Conservation (phyloP, 306 rosid genomes). For the Acacia acuminata region DNA sequence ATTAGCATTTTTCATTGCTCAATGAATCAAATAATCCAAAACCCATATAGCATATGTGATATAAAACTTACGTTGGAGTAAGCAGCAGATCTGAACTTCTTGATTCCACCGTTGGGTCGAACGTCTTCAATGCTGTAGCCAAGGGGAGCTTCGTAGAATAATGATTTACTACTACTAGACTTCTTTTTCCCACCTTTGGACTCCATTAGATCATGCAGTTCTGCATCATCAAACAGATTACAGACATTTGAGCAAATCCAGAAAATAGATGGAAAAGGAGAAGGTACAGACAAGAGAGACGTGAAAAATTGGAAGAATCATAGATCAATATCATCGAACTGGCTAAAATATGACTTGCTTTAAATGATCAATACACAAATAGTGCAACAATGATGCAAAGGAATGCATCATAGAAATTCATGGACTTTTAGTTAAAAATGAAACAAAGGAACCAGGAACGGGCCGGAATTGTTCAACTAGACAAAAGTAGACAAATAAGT, state of each 20-base stretch:
- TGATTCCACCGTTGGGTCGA: slow-evolving; percentile 84
- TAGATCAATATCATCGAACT: neutral
- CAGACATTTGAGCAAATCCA: neutral
- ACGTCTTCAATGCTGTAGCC: slow-evolving; percentile 90
- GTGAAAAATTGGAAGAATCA: neutral
- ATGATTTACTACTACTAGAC: slow-evolving; percentile 71
- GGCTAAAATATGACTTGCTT: neutral
- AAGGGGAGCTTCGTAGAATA: slow-evolving; percentile 83
- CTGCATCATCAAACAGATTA: slow-evolving; percentile 22
- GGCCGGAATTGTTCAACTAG: slow-evolving; percentile 7
- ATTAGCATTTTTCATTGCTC: neutral
- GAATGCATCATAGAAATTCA: neutral
- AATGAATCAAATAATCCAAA: neutral
- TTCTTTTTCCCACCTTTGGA: slow-evolving; percentile 80
- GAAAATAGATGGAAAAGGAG: neutral
- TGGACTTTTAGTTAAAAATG: neutral
- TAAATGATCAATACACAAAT: neutral
- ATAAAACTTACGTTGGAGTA: slow-evolving; percentile 70
- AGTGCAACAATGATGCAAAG: neutral
- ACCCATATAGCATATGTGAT: neutral
- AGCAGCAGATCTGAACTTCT: slow-evolving; percentile 90
- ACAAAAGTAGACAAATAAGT: neutral
- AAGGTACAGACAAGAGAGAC: neutral
- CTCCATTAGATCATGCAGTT: slow-evolving; percentile 77
- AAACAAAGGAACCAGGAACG: neutral